These are phyloP conservation scores for Kokia cookei DNA, from an alignment of 441 rosid genomes.

Conservation along the genomic window DNA sequence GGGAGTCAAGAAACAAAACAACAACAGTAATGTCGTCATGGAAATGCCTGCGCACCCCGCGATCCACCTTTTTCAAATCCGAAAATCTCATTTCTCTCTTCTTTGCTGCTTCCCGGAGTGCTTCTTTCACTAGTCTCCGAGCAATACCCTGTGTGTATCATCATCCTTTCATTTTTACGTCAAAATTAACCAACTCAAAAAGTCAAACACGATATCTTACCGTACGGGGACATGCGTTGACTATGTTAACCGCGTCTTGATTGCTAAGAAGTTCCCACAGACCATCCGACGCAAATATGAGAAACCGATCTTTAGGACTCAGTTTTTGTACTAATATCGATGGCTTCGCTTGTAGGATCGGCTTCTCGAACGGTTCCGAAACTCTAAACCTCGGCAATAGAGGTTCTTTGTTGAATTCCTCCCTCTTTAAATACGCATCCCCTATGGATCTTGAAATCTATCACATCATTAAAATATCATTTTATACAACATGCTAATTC, in stretches of 20 bases:
- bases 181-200: too few species aligned
- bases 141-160: constrained; percentile 59
- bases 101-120: constrained; percentile 78
- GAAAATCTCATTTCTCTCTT: constrained; percentile 90
- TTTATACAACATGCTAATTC: background rate
- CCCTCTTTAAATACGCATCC: constrained; percentile 82
- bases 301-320: constrained; percentile 71
- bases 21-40: constrained; percentile 86
- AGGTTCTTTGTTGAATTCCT: constrained; percentile 80
- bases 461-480: constrained; percentile 5
- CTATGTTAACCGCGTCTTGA: constrained; percentile 88
- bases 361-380: constrained; percentile 58
- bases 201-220: constrained; percentile 35
- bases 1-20: constrained; percentile 68
- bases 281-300: constrained; percentile 96
- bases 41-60: constrained; percentile 91
- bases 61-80: constrained; percentile 83
- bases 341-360: constrained; percentile 86
- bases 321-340: constrained; percentile 63
- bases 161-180: too few species aligned
- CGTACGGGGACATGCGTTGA: constrained; percentile 58
- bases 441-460: constrained; percentile 89
- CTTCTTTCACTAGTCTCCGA: constrained; percentile 61
- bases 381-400: constrained; percentile 71
- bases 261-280: constrained; percentile 91